phyloP scores from a whole-genome alignment of 2,329 filamentous ascomycete species.

The Ophiostoma piceae region DNA sequence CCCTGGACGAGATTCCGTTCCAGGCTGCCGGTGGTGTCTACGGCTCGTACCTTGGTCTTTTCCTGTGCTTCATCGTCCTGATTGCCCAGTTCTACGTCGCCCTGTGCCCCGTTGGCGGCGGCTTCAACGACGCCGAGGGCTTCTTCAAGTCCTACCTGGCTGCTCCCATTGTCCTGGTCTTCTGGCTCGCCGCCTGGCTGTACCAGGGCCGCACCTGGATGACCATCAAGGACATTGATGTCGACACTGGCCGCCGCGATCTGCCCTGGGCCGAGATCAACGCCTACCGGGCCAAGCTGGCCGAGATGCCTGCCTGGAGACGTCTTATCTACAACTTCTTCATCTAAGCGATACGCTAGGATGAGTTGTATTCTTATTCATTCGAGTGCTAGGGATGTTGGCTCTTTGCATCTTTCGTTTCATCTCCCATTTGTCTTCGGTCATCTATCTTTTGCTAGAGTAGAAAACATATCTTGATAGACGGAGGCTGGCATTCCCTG shows the following conservation, averaged over 20 bases:
- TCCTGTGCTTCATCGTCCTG: conserved; percentile 52
- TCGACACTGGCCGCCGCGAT: conserved; percentile 59
- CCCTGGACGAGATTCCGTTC: conserved; percentile 63
- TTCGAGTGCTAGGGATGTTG: background rate
- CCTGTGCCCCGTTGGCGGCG: conserved; percentile 32
- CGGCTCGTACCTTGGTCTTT: conserved; percentile 60
- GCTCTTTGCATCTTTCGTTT: background rate
- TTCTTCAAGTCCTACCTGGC: conserved; percentile 55
- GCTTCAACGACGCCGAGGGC: conserved; percentile 37
- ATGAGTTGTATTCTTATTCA: background rate
- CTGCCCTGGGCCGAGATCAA: conserved; percentile 51
- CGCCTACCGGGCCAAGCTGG: conserved; percentile 23
- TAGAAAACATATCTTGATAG: background rate
- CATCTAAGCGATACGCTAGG: conserved; percentile 4
- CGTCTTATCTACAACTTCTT: conserved; percentile 24
- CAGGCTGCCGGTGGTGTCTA: conserved; percentile 54
- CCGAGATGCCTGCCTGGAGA: conserved; percentile 25
- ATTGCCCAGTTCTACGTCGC: conserved; percentile 49
- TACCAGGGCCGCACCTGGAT: conserved; percentile 62
- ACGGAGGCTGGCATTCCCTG: background rate
- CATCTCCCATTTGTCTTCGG: background rate
- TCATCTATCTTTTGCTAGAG: background rate
- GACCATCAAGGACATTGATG: conserved; percentile 55
- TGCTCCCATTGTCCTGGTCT: conserved; percentile 48
- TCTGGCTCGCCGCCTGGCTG: conserved; percentile 51